Evolutionary conservation across 345 rosid species (phyloP).

Genomic region (Raphanus raphanistrum): DNA sequence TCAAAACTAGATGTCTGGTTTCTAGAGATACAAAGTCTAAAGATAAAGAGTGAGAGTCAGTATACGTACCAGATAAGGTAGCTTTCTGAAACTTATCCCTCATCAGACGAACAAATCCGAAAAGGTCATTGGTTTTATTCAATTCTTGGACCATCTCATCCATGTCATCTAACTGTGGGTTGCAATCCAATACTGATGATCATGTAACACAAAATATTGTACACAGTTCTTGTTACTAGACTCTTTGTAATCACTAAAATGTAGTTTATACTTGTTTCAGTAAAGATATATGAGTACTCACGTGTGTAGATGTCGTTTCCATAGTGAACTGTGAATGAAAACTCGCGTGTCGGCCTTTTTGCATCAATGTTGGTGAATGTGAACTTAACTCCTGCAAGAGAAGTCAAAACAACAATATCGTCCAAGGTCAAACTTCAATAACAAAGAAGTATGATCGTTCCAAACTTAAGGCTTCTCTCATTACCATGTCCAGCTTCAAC

Average conservation of each 20-base stretch:
- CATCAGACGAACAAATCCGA: constrained; percentile 77
- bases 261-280: background rate
- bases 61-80: constrained; percentile 51
- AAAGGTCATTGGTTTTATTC: constrained; percentile 82
- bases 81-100: constrained; percentile 78
- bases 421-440: background rate
- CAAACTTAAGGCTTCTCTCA: background rate
- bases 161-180: constrained; percentile 55
- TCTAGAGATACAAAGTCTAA: background rate
- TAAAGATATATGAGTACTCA: constrained; percentile 42
- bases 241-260: background rate
- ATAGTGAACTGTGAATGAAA: constrained; percentile 66
- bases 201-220: constrained; percentile 20
- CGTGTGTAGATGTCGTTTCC: constrained; percentile 66
- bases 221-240: constrained; percentile 15
- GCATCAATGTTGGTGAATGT: constrained; percentile 57
- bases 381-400: constrained; percentile 76
- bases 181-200: constrained; percentile 75
- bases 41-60: background rate
- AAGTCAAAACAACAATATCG: constrained; percentile 18
- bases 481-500: constrained; percentile 90
- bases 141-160: constrained; percentile 67
- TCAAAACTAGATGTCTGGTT: background rate
- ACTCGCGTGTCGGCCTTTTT: constrained; percentile 50
- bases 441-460: constrained; percentile 5